These are phyloP conservation scores for Tricholoma matsutake DNA, from an alignment of 768 basidiomycete genomes.

Conservation along the genomic window DNA sequence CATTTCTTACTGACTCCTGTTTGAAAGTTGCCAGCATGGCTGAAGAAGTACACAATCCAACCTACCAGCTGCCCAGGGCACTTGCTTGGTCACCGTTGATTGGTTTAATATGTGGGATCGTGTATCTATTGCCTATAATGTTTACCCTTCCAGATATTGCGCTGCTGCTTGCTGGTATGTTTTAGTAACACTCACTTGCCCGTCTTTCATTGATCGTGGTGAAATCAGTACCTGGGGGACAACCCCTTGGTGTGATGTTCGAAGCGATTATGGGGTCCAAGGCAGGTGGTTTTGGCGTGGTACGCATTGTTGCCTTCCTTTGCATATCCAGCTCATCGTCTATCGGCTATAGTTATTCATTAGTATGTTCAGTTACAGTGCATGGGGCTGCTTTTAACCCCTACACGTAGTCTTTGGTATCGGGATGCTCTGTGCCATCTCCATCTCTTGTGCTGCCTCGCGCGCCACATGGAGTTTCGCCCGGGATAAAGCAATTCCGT, in stretches of 20 bases:
- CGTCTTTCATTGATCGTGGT: not conserved
- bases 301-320: conserved; percentile 19
- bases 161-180: conserved; percentile 48
- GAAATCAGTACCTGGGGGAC: conserved; percentile 50
- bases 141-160: conserved; percentile 62
- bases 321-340: not conserved
- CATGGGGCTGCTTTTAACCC: not conserved
- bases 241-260: conserved; percentile 65
- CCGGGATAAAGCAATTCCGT: conserved; percentile 62
- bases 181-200: not conserved
- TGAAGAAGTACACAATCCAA: conserved; percentile 62
- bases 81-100: conserved; percentile 54
- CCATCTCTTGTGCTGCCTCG: conserved; percentile 64
- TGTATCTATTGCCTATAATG: conserved; percentile 59
- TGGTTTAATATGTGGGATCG: conserved; percentile 45
- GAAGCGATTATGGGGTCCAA: conserved; percentile 58
- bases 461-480: conserved; percentile 73
- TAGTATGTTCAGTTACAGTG: conserved; percentile 22
- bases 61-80: conserved; percentile 51
- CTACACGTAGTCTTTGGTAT: conserved; percentile 44
- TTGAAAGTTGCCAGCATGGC: conserved; percentile 59
- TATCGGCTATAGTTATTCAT: conserved; percentile 36
- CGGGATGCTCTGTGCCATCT: conserved; percentile 61
- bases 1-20: not conserved
- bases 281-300: conserved; percentile 61